Evolutionary conservation across 495 filamentous ascomycete genomes (phyloP), one percentile per base, ranked within the genome.

Genomic region (Eremomyces bilateralis): DNA sequence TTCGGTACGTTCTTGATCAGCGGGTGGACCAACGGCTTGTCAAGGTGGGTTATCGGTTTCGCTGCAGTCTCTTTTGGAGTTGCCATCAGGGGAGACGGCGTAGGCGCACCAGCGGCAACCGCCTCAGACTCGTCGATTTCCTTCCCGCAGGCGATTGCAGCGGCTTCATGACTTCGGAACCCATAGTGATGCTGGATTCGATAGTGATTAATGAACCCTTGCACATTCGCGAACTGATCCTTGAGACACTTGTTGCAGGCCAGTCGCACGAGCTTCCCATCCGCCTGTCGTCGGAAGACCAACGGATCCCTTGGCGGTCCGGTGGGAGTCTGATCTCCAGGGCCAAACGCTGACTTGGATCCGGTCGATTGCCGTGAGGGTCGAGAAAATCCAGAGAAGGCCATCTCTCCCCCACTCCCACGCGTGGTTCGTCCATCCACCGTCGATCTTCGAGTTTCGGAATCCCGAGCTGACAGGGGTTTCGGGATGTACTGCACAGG

Each of bases 171-270:
- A 46, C 81, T 94, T 46, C 81, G 76, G 58, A 80, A 94, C 34
- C 83, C 80, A 33, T 80, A 67, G 39, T 71, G 73, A 54, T 97
- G 88, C 5, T 84, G 80, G 37, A 97, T 94, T 28, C 88, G 82
- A 47, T 83, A 94, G 47, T 97, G 88, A 44, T 97, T 97, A 58
- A 97, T 85, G 48, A 97, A 95, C 2, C 88, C 88, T 52, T 97
- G 88, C 1, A 80, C 80, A 53, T 82, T 93, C 29, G 76, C 82
- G 52, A 94, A 95, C 50, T 94, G 77, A 55, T 75, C 76, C 36
- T 81, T 62, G 28, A 79, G 67, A 47, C 88, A 97, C 48, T 88
- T 76, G 33, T 83, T 61, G 56, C 88, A 97, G 33, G 85, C 71
- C 30, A 95, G 65, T 53, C 90, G 90, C 25, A 77, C 72, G 41